These are phyloP conservation scores for Pseudonitzschia pungens DNA, from an alignment of 108 stramenopile species.

Conservation along the genomic window DNA sequence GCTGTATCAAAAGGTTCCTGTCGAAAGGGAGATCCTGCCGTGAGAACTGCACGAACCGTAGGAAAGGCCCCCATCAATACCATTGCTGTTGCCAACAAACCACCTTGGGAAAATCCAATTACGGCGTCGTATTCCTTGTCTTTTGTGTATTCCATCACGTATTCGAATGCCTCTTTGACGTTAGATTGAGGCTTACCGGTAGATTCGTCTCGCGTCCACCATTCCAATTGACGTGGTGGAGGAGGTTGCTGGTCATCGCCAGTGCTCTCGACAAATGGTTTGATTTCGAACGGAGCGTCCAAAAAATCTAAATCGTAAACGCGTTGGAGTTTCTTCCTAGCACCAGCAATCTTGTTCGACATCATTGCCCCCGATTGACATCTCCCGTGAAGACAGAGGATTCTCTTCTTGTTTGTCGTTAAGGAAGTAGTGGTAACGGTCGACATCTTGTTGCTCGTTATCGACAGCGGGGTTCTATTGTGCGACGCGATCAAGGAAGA, in stretches of 20 bases:
- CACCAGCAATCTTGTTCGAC: constrained; percentile 72
- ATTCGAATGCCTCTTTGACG: constrained; percentile 57
- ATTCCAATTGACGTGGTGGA: constrained; percentile 26
- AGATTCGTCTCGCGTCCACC: constrained; percentile 55
- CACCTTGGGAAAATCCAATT: constrained; percentile 76
- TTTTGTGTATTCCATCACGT: constrained; percentile 43
- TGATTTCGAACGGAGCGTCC: constrained; percentile 29
- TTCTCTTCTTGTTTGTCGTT: constrained; percentile 5
- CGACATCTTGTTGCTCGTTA: neutral
- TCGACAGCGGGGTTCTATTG: neutral
- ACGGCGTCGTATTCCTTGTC: constrained; percentile 53
- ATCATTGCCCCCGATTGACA: constrained; percentile 55
- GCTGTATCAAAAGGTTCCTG: constrained; percentile 50
- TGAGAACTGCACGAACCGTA: constrained; percentile 51
- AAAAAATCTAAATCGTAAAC: constrained; percentile 64
- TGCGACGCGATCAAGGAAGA: neutral
- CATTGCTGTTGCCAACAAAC: constrained; percentile 60
- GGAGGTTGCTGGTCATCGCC: neutral
- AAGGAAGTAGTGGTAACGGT: neutral
- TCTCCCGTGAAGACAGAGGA: constrained; percentile 69
- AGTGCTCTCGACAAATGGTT: neutral
- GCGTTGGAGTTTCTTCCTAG: constrained; percentile 56
- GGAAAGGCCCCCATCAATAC: constrained; percentile 55
- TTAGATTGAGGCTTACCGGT: constrained; percentile 33
- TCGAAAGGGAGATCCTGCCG: constrained; percentile 67